Evolutionary conservation across 139 green algal species (phyloP).

Genomic region (Chlorella vulgaris): DNA sequence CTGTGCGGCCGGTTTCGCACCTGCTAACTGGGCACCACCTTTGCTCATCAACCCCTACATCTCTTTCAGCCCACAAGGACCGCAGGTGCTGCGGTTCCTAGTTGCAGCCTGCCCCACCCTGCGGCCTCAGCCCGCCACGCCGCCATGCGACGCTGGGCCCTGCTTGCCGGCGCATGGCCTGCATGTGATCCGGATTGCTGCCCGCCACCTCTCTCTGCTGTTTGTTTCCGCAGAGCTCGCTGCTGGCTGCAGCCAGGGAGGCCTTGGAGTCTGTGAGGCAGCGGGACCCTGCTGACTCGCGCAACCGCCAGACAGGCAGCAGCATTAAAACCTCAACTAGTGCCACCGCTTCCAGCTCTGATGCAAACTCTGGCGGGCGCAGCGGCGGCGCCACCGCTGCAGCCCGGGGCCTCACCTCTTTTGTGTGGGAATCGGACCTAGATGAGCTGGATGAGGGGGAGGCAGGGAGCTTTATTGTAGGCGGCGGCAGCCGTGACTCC

Average conservation of each 20-base stretch:
- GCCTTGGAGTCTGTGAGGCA: conserved; percentile 49
- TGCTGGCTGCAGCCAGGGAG: conserved; percentile 49
- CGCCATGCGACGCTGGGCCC: no score
- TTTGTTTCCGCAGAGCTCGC: conserved; percentile 37
- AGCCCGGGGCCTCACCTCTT: conserved; percentile 15
- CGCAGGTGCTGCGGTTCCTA: no score
- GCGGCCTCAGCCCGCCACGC: no score
- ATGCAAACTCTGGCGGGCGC: neutral
- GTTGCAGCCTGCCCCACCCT: no score
- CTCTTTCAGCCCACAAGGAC: no score
- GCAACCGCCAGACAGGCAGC: conserved; percentile 8
- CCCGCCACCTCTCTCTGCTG: no score
- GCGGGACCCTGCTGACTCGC: conserved; percentile 30
- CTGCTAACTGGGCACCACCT: neutral
- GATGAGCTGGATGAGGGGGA: neutral
- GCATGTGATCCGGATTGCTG: no score
- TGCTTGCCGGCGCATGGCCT: no score
- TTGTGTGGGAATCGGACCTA: conserved; percentile 29
- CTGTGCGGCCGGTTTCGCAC: neutral
- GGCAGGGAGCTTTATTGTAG: neutral
- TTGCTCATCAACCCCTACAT: neutral
- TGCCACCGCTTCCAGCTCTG: neutral
- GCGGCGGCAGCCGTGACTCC: neutral
- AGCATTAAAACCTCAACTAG: neutral
- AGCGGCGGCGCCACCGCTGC: conserved; percentile 2